Evolutionary conservation across 2,329 filamentous ascomycete genomes (phyloP).

Genomic region (Didymella exigua): DNA sequence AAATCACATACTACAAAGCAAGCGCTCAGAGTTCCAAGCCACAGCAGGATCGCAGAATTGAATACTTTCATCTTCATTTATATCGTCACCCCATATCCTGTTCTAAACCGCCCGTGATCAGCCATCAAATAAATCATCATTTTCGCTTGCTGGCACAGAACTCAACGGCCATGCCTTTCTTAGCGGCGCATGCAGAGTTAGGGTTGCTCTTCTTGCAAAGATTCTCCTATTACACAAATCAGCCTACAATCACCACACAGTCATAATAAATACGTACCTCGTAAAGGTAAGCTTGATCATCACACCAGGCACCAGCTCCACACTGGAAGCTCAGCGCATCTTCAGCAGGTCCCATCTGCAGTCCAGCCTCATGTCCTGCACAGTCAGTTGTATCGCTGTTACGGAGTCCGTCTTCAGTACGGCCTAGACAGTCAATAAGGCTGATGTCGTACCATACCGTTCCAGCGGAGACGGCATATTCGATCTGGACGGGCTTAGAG

Average conservation of each 20-base stretch:
- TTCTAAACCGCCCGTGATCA: not conserved
- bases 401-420: conserved; percentile 3
- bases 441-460: conserved; percentile 27
- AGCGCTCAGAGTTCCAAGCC: not conserved
- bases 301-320: conserved; percentile 21
- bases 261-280: conserved; percentile 6
- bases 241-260: not conserved
- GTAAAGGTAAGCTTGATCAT: conserved; percentile 29
- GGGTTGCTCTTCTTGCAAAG: conserved; percentile 26
- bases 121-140: not conserved
- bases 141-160: conserved; percentile 25
- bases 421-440: conserved; percentile 23
- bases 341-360: conserved; percentile 23
- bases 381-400: conserved; percentile 19
- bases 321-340: conserved; percentile 22
- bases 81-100: not conserved
- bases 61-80: not conserved
- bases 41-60: not conserved
- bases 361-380: conserved; percentile 21
- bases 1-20: not conserved
- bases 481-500: conserved; percentile 20
- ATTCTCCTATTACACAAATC: conserved; percentile 19
- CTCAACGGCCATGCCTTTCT: conserved; percentile 23
- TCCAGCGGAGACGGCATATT: conserved; percentile 17
- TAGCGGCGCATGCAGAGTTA: conserved; percentile 10